Evolutionary conservation across 192 early-diverging fungal species (phyloP), one percentile per base, ranked within the genome.

Genomic region (Rhizophagus clarus): DNA sequence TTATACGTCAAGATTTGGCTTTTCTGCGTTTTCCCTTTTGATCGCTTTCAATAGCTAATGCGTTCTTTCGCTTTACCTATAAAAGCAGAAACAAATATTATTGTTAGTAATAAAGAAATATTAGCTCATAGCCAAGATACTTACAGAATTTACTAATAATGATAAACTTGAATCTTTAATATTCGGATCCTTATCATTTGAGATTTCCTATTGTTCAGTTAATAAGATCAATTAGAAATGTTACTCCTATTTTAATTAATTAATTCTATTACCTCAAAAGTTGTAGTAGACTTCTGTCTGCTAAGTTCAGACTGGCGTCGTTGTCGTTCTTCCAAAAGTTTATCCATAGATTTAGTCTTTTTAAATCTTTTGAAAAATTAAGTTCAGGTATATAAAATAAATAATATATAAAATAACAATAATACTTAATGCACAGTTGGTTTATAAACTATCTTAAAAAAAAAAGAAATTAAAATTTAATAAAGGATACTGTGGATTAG

Each of bases 341-440:
- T 92, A 12, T 79, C 80, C 95, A 95, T 95, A 31, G 86, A 90
- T 72, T 91, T 92, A 17, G 95, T 95, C 86, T 95, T 95, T 85
- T 95, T 96, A 87, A 91, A 96, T 62, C 89, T 92, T n/a, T 69
- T 32, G 14, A 15, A 4, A 61, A n/a, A 15, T 24, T 24, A 20
- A 37, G 34, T 37, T n/a, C n/a, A n/a, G n/a, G n/a, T n/a, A n/a
- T n/a, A n/a, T n/a, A n/a, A n/a, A n/a, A n/a, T n/a, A n/a, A n/a
- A n/a, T n/a, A n/a, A n/a, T n/a, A n/a, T n/a, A n/a, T n/a, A n/a
- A n/a, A n/a, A n/a, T n/a, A n/a, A n/a, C n/a, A n/a, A n/a, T n/a
- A n/a, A n/a, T n/a, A n/a, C n/a, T n/a, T n/a, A n/a, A n/a, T n/a
- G n/a, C n/a, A n/a, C n/a, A n/a, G n/a, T n/a, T n/a, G n/a, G n/a